Conservation (phyloP, 257 asterid genomes). For the Solanum microdontum region DNA sequence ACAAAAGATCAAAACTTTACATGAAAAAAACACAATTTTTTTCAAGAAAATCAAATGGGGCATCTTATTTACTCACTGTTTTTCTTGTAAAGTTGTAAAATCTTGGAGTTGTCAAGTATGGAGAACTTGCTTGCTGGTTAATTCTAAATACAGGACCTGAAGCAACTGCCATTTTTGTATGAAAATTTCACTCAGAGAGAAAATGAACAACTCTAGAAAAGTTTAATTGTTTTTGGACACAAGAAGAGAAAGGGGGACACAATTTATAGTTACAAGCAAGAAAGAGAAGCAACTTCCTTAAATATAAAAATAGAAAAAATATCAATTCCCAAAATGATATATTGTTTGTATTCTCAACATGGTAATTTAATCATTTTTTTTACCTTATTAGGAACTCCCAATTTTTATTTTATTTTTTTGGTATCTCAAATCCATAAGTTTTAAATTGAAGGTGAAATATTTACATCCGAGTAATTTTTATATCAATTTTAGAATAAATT, state of each 20-base stretch:
- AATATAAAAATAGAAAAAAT: neutral
- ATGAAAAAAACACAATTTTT: neutral
- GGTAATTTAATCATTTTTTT: neutral
- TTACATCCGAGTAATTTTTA: too few species aligned
- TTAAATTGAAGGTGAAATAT: too few species aligned
- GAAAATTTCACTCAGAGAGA: neutral
- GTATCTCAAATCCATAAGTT: too few species aligned
- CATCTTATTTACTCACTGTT: constrained; percentile 17
- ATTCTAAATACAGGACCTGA: constrained; percentile 25
- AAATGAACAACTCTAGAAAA: neutral
- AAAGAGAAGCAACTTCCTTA: neutral
- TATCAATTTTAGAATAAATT: too few species aligned
- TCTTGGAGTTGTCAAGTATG: constrained; percentile 12
- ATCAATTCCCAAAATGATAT: neutral
- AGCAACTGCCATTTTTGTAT: constrained; percentile 31
- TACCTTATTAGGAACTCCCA: too few species aligned
- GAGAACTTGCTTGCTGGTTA: constrained; percentile 21
- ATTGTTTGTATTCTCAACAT: neutral
- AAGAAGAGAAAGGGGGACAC: neutral
- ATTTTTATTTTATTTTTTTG: too few species aligned
- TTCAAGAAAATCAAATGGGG: neutral
- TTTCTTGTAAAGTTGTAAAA: constrained; percentile 14
- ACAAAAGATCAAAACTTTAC: neutral
- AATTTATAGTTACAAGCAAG: constrained; percentile 18
- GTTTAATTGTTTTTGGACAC: constrained; percentile 1